Conservation (phyloP, 2,329 filamentous ascomycete genomes). For the Cryoendolithus antarcticus region DNA sequence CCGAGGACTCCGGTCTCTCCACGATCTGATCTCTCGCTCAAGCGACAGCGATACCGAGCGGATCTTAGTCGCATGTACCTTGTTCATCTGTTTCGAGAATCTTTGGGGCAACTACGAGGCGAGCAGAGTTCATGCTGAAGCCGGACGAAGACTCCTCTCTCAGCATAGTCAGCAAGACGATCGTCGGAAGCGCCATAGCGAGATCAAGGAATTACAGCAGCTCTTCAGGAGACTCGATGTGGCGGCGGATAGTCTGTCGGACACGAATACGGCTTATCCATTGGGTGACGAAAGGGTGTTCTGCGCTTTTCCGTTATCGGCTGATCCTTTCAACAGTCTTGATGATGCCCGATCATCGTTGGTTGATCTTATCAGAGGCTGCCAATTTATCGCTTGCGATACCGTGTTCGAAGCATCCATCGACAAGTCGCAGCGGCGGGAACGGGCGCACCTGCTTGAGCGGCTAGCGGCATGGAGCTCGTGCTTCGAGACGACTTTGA, state of each 20-base stretch:
- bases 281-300: slow-evolving; percentile 7
- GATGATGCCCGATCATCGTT: slow-evolving; percentile 7
- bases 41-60: slow-evolving; percentile 6
- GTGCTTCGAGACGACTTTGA: slow-evolving; percentile 6
- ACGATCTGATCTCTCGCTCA: slow-evolving; percentile 3
- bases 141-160: slow-evolving; percentile 6
- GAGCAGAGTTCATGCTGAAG: slow-evolving; percentile 7
- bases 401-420: no score
- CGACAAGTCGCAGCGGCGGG: no score
- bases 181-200: slow-evolving; percentile 5
- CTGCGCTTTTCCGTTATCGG: slow-evolving; percentile 4
- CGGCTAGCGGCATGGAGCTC: slow-evolving; percentile 5
- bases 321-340: slow-evolving; percentile 7
- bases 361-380: slow-evolving; percentile 3
- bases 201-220: slow-evolving; percentile 8
- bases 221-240: slow-evolving; percentile 8
- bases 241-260: slow-evolving; percentile 5
- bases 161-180: slow-evolving; percentile 2
- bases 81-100: slow-evolving; percentile 7
- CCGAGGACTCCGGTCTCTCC: slow-evolving; percentile 4
- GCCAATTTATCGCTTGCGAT: slow-evolving; percentile 5
- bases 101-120: slow-evolving; percentile 9
- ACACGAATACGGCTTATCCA: slow-evolving; percentile 5
- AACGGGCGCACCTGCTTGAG: neutral
- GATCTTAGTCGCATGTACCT: slow-evolving; percentile 7